Evolutionary conservation across 2,329 filamentous ascomycete species (phyloP), one percentile per base, ranked within the genome.

Genomic region (Knufia petricola): DNA sequence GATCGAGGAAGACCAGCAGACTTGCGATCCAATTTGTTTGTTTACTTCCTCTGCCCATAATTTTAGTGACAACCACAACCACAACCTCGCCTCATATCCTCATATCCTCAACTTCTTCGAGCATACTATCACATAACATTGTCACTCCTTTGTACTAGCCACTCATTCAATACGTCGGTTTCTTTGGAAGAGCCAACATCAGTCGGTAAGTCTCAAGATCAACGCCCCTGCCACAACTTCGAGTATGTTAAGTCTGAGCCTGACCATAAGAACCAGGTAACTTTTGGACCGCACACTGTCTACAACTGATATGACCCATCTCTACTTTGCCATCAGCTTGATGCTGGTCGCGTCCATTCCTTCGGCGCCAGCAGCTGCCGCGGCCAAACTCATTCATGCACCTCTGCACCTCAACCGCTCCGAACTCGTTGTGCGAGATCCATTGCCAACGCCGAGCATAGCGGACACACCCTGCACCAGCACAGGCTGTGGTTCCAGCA

Each of bases 281-380:
- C 38, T 36, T 23, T 31, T 48, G 19, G 23, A 39, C 21, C 46
- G 21, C 41, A 48, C 31, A 21, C 24, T 23, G n/a, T 19, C 30
- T 24, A 3, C 1, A 20, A 10, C 43, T 30, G 37, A 34, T 23
- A 55, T 57, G 54, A 31, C 19, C 13, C 37, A 26, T 30, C 44
- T 45, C 26, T 42, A 13, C 23, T 38, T 42, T 37, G 15, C 36
- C 3, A 41, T 48, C 51, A 47, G 53, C 55, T 49, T 50, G 31
- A 48, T 52, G 53, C 49, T 54, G 52, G 28, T 52, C 39, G 36
- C 52, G 34, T 46, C 21, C 30, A 34, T 38, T 44, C 46, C 46
- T 28, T 20, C 49, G 19, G 41, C 36, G 31, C 24, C 45, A 28
- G 23, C 45, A 8, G 43, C 10, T 10, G 31, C 46, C 10, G 28